Base-by-base conservation (phyloP, 108 stramenopile genomes). In the Fragilaria radians region DNA sequence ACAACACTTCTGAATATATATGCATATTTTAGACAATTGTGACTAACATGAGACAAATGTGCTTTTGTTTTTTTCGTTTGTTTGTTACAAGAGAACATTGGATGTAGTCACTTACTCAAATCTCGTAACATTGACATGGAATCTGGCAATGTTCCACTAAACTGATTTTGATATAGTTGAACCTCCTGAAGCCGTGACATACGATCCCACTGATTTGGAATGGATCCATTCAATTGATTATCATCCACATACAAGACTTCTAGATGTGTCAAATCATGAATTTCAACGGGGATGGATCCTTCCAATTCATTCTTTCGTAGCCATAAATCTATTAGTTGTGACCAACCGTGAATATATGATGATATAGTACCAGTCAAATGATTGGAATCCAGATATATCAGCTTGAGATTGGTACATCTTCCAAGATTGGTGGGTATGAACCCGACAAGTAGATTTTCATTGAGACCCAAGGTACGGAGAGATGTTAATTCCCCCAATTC, bases 231-330 rank as follows among this genome's bases (percentile, higher is more conserved):
- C 32, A 57, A 57, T 57, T 32, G 32, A 7, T 57, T 57, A 4
- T 52, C 52, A 26, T 52, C 26, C 3, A 52, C 3, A 57, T 70
- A 63, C n/a, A 70, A 32, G 2, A 57, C 23, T 2, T 45, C 68
- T 47, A 55, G 25, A 14, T 26, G 61, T 28, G 45, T 28, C 48
- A 77, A 53, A 14, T 50, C 53, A 30, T 67, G 59, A 32, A 80
- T 49, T 23, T 61, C 73, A 19, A 63, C 55, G 0, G 86, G 86
- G 27, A 88, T 83, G 9, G 79, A 69, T 7, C 86, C 86, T n/a
- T 48, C 42, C 7, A 88, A 54, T 32, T 67, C 62, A 67, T 88
- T 88, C 11, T 85, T 72, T 17, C 76, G 67, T 42, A 83, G 55
- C 54, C 79, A 75, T 27, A 57, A 57, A 36, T 57, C 55, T 19